These are phyloP conservation scores for Xylariaceae sp. DNA, from an alignment of 2,329 filamentous ascomycete species.

Conservation along the genomic window DNA sequence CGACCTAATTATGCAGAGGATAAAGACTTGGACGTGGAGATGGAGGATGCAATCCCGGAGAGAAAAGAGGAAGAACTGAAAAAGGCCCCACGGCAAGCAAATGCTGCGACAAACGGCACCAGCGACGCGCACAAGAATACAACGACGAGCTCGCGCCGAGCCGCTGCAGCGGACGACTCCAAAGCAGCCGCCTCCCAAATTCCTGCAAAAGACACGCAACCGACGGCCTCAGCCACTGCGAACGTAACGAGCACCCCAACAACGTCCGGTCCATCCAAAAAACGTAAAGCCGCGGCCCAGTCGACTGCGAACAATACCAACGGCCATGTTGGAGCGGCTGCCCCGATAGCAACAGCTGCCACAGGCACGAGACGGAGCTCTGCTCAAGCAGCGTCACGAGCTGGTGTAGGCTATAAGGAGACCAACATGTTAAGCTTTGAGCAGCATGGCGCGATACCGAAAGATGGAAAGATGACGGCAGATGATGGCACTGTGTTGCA, in stretches of 20 bases:
- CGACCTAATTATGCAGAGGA: conserved; percentile 95
- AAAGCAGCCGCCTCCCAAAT: conserved; percentile 25
- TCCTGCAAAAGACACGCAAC: conserved; percentile 24
- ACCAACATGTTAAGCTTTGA: conserved; percentile 90
- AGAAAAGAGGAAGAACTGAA: conserved; percentile 55
- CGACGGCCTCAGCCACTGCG: conserved; percentile 22
- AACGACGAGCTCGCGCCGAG: conserved; percentile 38
- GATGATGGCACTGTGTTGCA: conserved; percentile 84
- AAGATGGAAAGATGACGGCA: conserved; percentile 74
- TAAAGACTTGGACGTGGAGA: conserved; percentile 81
- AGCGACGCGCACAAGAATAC: conserved; percentile 29
- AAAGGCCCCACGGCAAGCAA: conserved; percentile 50
- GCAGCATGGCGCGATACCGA: conserved; percentile 62
- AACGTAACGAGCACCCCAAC: conserved; percentile 19
- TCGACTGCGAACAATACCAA: conserved; percentile 29
- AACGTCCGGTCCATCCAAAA: conserved; percentile 55
- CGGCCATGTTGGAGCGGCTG: conserved; percentile 25
- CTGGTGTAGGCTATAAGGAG: conserved; percentile 47
- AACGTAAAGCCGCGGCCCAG: conserved; percentile 71
- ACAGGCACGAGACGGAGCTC: conserved; percentile 26
- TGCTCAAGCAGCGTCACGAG: conserved; percentile 18
- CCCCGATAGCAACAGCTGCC: conserved; percentile 22
- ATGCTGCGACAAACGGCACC: conserved; percentile 32
- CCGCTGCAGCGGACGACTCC: conserved; percentile 28
- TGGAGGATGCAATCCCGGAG: conserved; percentile 64